phyloP scores from a whole-genome alignment of 2,329 filamentous ascomycete species.

The Ampelomyces quisqualis region DNA sequence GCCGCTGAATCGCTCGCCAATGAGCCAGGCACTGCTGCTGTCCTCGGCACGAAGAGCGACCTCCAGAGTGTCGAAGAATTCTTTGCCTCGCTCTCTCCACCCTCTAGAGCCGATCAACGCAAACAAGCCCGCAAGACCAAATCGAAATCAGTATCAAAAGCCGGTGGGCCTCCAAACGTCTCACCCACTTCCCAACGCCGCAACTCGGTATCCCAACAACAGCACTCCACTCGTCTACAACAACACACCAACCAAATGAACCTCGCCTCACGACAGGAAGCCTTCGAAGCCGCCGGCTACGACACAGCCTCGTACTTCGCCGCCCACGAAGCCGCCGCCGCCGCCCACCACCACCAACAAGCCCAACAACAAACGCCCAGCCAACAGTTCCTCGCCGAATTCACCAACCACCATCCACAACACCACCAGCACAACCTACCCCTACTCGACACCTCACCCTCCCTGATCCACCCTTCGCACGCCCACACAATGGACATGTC shows the following conservation, averaged over 20 bases:
- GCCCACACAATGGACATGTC: slow-evolving; percentile 38
- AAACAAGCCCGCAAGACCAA: slow-evolving; percentile 53
- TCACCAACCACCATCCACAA: slow-evolving; percentile 47
- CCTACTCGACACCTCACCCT: slow-evolving; percentile 39
- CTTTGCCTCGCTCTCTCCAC: slow-evolving; percentile 76
- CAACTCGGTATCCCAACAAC: slow-evolving; percentile 24
- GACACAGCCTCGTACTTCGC: slow-evolving; percentile 33
- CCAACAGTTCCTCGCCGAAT: slow-evolving; percentile 50
- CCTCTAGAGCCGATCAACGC: slow-evolving; percentile 51
- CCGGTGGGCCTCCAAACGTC: slow-evolving; percentile 25
- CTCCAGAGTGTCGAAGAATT: slow-evolving; percentile 95
- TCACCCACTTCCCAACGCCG: slow-evolving; percentile 20
- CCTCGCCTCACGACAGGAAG: slow-evolving; percentile 35
- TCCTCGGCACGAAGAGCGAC: slow-evolving; percentile 83
- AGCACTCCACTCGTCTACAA: slow-evolving; percentile 29
- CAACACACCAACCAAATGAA: slow-evolving; percentile 34
- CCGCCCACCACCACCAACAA: slow-evolving; percentile 3
- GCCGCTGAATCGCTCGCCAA: slow-evolving; percentile 66
- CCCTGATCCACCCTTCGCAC: slow-evolving; percentile 30
- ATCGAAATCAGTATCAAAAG: slow-evolving; percentile 38
- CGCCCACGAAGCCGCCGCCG: slow-evolving; percentile 14
- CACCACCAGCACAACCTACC: slow-evolving; percentile 41
- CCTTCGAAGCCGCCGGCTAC: slow-evolving; percentile 29
- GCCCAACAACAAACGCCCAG: slow-evolving; percentile 22
- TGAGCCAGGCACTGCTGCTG: slow-evolving; percentile 81